Evolutionary conservation across 1,284 basidiomycete species (phyloP).

Genomic region (Ustilago lituana): DNA sequence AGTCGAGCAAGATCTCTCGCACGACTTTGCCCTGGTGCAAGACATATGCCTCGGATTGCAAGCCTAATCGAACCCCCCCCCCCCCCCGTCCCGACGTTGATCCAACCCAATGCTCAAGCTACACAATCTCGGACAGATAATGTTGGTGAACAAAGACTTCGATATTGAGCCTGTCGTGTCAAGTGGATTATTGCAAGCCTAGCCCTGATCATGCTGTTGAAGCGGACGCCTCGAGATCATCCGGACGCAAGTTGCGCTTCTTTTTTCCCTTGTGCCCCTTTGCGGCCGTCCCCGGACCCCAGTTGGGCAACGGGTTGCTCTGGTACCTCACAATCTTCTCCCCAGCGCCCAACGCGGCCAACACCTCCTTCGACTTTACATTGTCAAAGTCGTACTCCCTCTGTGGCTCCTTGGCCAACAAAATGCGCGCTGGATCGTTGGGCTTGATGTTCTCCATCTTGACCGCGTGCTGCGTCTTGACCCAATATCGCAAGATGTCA

Average conservation of each 20-base stretch:
- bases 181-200: too few species aligned
- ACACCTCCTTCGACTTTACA: conserved; percentile 28
- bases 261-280: conserved; percentile 56
- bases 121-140: too few species aligned
- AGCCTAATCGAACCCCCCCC: too few species aligned
- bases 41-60: too few species aligned
- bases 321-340: conserved; percentile 76
- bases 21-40: too few species aligned
- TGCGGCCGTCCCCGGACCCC: conserved; percentile 77
- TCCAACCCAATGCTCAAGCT: too few species aligned
- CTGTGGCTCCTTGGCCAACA: conserved; percentile 73
- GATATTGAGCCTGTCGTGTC: neutral
- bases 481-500: conserved; percentile 85
- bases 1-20: too few species aligned
- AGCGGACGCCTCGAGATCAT: conserved; percentile 20
- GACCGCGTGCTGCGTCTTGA: conserved; percentile 76
- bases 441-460: conserved; percentile 74
- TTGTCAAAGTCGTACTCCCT: conserved; percentile 47
- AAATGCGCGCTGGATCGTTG: conserved; percentile 74
- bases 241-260: conserved; percentile 44
- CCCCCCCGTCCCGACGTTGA: too few species aligned
- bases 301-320: conserved; percentile 86
- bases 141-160: neutral
- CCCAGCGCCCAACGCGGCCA: conserved; percentile 23
- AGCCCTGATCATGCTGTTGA: neutral